phyloP scores from a whole-genome alignment of 148 eudicot species.

The Cornus florida region DNA sequence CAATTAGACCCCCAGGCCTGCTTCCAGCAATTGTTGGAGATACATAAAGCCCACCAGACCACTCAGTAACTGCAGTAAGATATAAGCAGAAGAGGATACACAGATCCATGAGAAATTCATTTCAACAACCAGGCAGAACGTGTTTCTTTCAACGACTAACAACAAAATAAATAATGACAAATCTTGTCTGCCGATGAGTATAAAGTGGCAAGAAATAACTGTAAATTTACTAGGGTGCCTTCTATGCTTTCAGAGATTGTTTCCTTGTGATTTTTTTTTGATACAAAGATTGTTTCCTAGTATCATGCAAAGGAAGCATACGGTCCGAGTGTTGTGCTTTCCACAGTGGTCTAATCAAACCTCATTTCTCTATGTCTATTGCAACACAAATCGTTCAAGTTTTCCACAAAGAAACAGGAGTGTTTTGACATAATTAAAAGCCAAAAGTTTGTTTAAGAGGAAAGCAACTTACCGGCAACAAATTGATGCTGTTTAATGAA shows the following conservation, averaged over 20 bases:
- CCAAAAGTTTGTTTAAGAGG: conserved; percentile 3
- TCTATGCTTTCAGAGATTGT: background rate
- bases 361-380: background rate
- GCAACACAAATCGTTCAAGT: background rate
- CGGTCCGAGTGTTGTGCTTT: background rate
- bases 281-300: background rate
- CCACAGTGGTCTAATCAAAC: background rate
- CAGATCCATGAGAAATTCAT: background rate
- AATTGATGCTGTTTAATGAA: conserved; percentile 79
- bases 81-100: conserved; percentile 11
- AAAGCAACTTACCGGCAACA: conserved; percentile 84
- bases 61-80: conserved; percentile 80
- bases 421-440: background rate
- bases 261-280: background rate
- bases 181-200: background rate
- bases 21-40: conserved; percentile 99
- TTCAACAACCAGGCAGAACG: background rate
- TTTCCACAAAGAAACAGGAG: background rate
- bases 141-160: background rate
- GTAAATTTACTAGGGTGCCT: background rate
- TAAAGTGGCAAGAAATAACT: background rate
- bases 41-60: conserved; percentile 98
- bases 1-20: conserved; percentile 92
- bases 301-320: background rate
- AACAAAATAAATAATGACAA: background rate